A percentile compares a stretch with the other conserved stretches of the same genome.
phyloP scores from a whole-genome alignment of 495 filamentous ascomycete species.

The Penicillium arizonense region DNA sequence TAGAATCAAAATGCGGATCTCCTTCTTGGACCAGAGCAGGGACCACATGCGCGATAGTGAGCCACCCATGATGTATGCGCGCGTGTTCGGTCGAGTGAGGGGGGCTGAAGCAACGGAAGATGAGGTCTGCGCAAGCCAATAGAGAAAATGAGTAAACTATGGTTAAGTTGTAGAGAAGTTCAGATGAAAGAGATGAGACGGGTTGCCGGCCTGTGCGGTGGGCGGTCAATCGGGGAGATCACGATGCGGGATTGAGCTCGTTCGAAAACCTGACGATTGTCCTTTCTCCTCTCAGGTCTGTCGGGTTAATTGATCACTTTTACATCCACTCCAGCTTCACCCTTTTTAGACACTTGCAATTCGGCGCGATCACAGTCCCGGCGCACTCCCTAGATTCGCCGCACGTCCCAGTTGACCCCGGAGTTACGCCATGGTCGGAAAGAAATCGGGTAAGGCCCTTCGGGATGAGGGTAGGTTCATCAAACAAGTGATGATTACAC shows the following conservation, averaged over 20 bases:
- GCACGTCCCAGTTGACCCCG: constrained; percentile 10
- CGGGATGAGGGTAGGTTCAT: constrained; percentile 56
- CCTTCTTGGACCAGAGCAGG: constrained; percentile 88
- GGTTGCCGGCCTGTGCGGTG: constrained; percentile 26
- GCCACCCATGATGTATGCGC: constrained; percentile 64
- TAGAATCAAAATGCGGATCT: constrained; percentile 93
- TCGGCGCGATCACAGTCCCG: background rate
- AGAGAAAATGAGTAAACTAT: background rate
- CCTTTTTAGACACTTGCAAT: no score
- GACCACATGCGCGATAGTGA: constrained; percentile 74
- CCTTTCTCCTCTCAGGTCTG: background rate
- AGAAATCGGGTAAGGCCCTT: constrained; percentile 63
- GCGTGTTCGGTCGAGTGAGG: background rate
- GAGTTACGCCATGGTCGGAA: constrained; percentile 55
- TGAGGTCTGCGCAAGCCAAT: background rate
- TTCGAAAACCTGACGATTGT: constrained; percentile 2
- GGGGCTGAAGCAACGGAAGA: constrained; percentile 2
- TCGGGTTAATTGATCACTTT: background rate
- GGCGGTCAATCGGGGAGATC: constrained; percentile 30
- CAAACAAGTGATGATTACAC: background rate
- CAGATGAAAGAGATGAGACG: constrained; percentile 5
- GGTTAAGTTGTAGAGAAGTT: constrained; percentile 5
- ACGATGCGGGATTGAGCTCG: constrained; percentile 15
- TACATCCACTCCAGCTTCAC: background rate
- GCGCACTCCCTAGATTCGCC: constrained; percentile 23